phyloP scores from a whole-genome alignment of 2,329 filamentous ascomycete genomes.

The Monosporascus ibericus region DNA sequence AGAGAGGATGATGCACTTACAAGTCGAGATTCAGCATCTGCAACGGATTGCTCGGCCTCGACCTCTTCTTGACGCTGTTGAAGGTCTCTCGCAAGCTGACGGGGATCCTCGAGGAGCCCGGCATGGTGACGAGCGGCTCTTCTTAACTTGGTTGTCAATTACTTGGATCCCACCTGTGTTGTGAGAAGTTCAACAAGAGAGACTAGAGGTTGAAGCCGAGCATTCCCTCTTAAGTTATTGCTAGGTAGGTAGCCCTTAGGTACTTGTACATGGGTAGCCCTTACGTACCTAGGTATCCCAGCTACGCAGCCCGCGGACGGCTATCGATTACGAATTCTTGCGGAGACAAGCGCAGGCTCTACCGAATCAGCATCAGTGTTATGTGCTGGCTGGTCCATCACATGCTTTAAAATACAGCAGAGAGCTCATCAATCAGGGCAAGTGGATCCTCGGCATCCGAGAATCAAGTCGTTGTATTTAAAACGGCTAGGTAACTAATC shows the following conservation, averaged over 20 bases:
- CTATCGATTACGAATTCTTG: background rate
- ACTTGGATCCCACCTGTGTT: no score
- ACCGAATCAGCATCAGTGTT: background rate
- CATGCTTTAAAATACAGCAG: background rate
- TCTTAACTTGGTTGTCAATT: no score
- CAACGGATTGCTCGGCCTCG: constrained; percentile 48
- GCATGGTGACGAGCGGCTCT: constrained; percentile 36
- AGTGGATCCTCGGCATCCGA: background rate
- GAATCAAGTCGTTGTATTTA: no score
- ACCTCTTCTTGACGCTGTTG: constrained; percentile 53
- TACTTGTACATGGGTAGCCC: no score
- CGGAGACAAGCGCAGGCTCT: no score
- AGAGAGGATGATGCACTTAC: constrained; percentile 39
- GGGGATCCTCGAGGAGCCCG: constrained; percentile 64
- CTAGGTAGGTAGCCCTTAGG: no score
- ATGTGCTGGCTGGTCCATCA: background rate
- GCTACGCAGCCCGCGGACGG: no score
- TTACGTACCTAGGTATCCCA: no score
- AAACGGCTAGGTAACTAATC: no score
- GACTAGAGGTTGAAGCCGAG: no score
- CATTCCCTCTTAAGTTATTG: no score
- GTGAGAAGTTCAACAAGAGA: no score
- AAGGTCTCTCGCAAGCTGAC: constrained; percentile 65
- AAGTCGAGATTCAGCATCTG: constrained; percentile 61
- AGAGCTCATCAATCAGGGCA: background rate